These are phyloP conservation scores for Penicillium bovifimosum DNA, from an alignment of 495 filamentous ascomycete genomes.

Conservation along the genomic window DNA sequence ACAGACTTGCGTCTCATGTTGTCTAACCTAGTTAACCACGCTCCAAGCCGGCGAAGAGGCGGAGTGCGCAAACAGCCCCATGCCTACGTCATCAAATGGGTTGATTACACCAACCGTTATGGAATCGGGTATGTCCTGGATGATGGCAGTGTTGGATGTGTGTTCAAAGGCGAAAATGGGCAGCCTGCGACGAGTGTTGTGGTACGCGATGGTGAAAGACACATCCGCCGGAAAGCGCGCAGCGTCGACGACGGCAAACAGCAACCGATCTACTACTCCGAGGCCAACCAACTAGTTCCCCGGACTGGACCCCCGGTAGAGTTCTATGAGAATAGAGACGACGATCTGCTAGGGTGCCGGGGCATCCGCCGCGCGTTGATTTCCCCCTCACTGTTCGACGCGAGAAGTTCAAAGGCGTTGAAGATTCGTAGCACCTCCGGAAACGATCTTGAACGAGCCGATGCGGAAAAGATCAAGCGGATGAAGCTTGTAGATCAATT, in stretches of 20 bases:
- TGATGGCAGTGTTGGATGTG: constrained; percentile 77
- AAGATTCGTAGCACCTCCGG: constrained; percentile 46
- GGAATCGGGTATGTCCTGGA: constrained; percentile 81
- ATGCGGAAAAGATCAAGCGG: constrained; percentile 64
- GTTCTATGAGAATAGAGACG: constrained; percentile 71
- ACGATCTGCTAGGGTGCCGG: constrained; percentile 33
- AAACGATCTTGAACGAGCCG: constrained; percentile 48
- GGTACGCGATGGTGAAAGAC: constrained; percentile 55
- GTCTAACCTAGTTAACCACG: constrained; percentile 33
- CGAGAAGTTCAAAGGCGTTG: constrained; percentile 33
- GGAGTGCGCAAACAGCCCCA: constrained; percentile 33
- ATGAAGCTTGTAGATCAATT: constrained; percentile 86
- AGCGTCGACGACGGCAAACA: constrained; percentile 51
- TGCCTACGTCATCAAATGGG: constrained; percentile 75
- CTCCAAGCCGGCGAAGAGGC: constrained; percentile 31
- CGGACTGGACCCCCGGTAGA: constrained; percentile 60
- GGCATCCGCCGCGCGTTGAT: constrained; percentile 61
- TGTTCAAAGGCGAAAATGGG: constrained; percentile 61
- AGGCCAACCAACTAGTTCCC: constrained; percentile 62
- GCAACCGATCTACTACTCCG: constrained; percentile 47
- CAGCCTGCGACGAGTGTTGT: constrained; percentile 62
- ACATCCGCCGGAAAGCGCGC: constrained; percentile 47
- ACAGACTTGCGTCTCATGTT: constrained; percentile 40
- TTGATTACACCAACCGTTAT: constrained; percentile 91
- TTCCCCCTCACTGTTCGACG: constrained; percentile 53